Percentiles rank a stretch among this genome's conserved stretches.
These are phyloP conservation scores for Suzukiozyma palmioleophila DNA, from an alignment of 1,139 yeast genomes.

Conservation along the genomic window DNA sequence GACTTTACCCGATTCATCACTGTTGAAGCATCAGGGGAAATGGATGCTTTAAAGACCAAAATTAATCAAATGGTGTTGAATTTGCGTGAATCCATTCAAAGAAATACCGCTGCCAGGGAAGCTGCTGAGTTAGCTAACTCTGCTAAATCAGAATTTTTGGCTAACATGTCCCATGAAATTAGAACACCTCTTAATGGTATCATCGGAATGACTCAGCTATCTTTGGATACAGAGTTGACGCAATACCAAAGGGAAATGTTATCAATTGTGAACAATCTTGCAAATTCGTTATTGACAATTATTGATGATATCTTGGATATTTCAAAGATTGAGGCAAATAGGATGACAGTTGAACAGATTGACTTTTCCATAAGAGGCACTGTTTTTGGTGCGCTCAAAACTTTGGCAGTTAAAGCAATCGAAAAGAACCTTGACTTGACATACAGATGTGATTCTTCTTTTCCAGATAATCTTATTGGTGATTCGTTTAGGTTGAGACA, in stretches of 20 bases:
- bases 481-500: slow-evolving; percentile 84
- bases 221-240: slow-evolving; percentile 79
- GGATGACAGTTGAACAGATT: slow-evolving; percentile 88
- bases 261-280: slow-evolving; percentile 80
- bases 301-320: slow-evolving; percentile 88
- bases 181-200: slow-evolving; percentile 92
- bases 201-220: slow-evolving; percentile 86
- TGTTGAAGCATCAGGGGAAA: slow-evolving; percentile 88
- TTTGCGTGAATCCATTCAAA: slow-evolving; percentile 81
- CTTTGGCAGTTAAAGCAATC: slow-evolving; percentile 82
- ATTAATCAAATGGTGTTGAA: slow-evolving; percentile 90
- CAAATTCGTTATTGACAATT: slow-evolving; percentile 76
- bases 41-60: slow-evolving; percentile 88
- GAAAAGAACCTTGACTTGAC: slow-evolving; percentile 78
- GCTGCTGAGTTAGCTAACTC: slow-evolving; percentile 89
- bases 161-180: slow-evolving; percentile 89
- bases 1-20: slow-evolving; percentile 87
- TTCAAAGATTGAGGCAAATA: slow-evolving; percentile 85
- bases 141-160: slow-evolving; percentile 88
- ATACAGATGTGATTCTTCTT: slow-evolving; percentile 77
- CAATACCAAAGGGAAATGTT: slow-evolving; percentile 90
- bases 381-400: slow-evolving; percentile 82
- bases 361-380: slow-evolving; percentile 83
- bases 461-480: slow-evolving; percentile 83
- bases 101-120: slow-evolving; percentile 89